Evolutionary conservation across 2,329 filamentous ascomycete genomes (phyloP).

Genomic region (Calycina marina): DNA sequence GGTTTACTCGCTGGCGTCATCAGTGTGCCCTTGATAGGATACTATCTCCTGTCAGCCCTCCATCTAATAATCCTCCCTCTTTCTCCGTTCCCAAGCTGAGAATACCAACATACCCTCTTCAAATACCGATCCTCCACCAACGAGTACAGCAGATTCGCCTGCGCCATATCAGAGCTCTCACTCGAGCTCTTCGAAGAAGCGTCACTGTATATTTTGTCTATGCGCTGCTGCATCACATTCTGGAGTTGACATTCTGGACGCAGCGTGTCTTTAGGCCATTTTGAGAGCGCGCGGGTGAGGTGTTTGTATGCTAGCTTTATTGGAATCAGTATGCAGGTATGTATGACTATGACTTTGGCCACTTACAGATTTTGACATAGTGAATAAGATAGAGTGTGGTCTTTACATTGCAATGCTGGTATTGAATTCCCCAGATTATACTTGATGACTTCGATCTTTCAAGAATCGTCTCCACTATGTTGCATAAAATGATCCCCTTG

Average conservation of each 20-base stretch:
- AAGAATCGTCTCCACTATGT: too few relatives aligned
- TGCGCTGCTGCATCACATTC: conserved; percentile 34
- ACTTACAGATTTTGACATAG: conserved; percentile 22
- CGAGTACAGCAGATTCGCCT: conserved; percentile 44
- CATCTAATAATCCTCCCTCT: not conserved
- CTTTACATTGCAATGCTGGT: too few relatives aligned
- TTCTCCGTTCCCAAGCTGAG: not conserved
- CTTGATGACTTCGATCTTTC: too few relatives aligned
- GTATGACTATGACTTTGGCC: too few relatives aligned
- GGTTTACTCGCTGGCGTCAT: conserved; percentile 47
- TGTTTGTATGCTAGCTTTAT: conserved; percentile 30
- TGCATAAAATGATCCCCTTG: too few relatives aligned
- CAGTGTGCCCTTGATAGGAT: conserved; percentile 33
- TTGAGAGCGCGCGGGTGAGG: conserved; percentile 34
- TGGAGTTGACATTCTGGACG: conserved; percentile 49
- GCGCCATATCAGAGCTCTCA: conserved; percentile 36
- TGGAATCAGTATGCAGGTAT: not conserved
- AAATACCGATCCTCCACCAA: conserved; percentile 45
- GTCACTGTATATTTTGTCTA: conserved; percentile 20
- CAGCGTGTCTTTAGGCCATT: conserved; percentile 50
- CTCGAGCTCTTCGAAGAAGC: conserved; percentile 9
- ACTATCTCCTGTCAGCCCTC: conserved; percentile 21
- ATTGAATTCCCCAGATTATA: too few relatives aligned
- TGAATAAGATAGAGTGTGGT: conserved; percentile 1
- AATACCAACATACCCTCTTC: conserved; percentile 29